Percentiles rank a stretch among this genome's conserved stretches.
These are phyloP conservation scores for Malassezia sympodialis DNA, from an alignment of 1,284 basidiomycete genomes.

Conservation along the genomic window DNA sequence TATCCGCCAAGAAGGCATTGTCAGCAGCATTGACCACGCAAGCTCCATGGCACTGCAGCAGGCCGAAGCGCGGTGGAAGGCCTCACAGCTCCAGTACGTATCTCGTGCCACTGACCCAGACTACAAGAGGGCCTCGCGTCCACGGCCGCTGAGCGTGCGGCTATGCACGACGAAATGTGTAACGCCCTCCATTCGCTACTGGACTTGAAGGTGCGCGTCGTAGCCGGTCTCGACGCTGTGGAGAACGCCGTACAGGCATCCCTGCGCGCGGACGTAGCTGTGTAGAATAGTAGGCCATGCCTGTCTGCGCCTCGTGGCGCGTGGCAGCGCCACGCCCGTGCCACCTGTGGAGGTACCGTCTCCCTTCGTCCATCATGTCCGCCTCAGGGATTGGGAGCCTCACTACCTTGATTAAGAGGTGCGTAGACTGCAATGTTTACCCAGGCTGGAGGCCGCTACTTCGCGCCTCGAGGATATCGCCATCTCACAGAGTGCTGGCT, in stretches of 20 bases:
- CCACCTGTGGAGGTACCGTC: not conserved
- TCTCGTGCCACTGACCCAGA: not conserved
- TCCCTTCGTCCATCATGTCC: conserved; percentile 21
- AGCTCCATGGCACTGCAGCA: conserved; percentile 15
- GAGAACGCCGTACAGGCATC: conserved; percentile 3
- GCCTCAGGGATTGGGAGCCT: conserved; percentile 39
- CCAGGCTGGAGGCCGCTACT: conserved; percentile 67
- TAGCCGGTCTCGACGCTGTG: conserved; percentile 11
- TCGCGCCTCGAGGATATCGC: conserved; percentile 88
- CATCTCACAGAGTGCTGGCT: conserved; percentile 44
- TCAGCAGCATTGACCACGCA: conserved; percentile 14
- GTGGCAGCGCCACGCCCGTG: not conserved
- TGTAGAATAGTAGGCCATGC: not conserved
- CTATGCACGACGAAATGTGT: conserved; percentile 18
- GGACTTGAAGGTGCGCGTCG: conserved; percentile 16
- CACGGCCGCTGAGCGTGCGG: conserved; percentile 14
- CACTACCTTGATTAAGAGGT: conserved; percentile 44
- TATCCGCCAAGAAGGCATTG: conserved; percentile 10
- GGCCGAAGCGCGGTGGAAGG: conserved; percentile 12
- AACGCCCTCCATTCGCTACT: conserved; percentile 15
- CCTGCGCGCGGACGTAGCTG: not conserved
- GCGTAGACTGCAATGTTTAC: conserved; percentile 1
- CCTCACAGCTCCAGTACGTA: conserved; percentile 9
- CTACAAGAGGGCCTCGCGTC: conserved; percentile 14
- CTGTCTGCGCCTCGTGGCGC: too few species aligned